Evolutionary conservation across 441 rosid genomes (phyloP).

Genomic region (Pelargonium myrrhifolium): DNA sequence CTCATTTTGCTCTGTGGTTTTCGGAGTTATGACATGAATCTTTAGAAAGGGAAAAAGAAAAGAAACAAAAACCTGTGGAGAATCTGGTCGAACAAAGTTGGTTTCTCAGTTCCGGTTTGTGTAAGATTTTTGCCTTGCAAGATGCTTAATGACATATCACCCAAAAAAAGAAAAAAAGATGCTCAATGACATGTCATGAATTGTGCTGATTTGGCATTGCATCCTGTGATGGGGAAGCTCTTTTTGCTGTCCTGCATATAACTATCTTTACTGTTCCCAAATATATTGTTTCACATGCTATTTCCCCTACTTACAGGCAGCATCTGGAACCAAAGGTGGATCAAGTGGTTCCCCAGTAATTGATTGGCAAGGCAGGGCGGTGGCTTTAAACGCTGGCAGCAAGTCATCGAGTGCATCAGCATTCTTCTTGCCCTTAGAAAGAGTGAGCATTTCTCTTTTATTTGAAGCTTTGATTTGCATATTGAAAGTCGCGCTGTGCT

Average conservation of each 20-base stretch:
- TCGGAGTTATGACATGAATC: not conserved
- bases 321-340: conserved; percentile 95
- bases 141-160: too few relatives aligned
- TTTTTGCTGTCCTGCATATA: too few relatives aligned
- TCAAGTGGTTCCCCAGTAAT: conserved; percentile 99
- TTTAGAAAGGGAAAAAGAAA: not conserved
- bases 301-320: conserved; percentile 51
- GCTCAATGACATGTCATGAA: not conserved
- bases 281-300: conserved; percentile 10
- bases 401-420: conserved; percentile 86
- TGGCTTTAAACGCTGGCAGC: conserved; percentile 97
- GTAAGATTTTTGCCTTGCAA: not conserved
- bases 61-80: not conserved
- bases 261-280: not conserved
- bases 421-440: conserved; percentile 77
- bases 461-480: not conserved
- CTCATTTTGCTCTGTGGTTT: not conserved
- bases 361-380: conserved; percentile 92
- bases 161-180: too few relatives aligned
- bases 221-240: too few relatives aligned
- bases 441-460: conserved; percentile 40
- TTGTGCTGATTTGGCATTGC: not conserved
- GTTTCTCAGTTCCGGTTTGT: conserved; percentile 1
- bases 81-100: conserved; percentile 4
- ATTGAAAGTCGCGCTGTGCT: too few relatives aligned